phyloP scores from a whole-genome alignment of 129 eudicot genomes.

The Centrapalus pauciflorus region DNA sequence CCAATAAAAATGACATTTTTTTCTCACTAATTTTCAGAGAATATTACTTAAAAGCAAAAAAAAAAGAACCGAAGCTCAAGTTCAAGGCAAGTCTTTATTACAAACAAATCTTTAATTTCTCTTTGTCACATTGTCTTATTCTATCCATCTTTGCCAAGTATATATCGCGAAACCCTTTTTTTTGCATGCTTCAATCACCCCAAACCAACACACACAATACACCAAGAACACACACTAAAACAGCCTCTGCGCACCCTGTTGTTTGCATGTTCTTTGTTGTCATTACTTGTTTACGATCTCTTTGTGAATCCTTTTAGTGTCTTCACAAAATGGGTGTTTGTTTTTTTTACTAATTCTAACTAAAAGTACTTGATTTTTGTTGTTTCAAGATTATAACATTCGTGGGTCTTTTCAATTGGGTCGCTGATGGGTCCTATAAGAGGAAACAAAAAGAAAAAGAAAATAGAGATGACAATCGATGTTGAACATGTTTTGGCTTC shows the following conservation, averaged over 20 bases:
- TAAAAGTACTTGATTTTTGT: slow-evolving; percentile 19
- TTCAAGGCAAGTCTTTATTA: slow-evolving; percentile 3
- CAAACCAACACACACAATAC: slow-evolving; percentile 21
- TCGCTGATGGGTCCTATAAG: slow-evolving; percentile 62
- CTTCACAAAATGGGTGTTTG: slow-evolving; percentile 31
- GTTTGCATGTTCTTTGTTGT: slow-evolving; percentile 27
- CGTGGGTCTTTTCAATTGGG: slow-evolving; percentile 44
- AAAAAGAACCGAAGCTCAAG: neutral
- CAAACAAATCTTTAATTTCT: slow-evolving; percentile 3
- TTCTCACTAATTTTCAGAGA: neutral
- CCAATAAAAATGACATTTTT: neutral
- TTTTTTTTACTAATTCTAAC: slow-evolving; percentile 16
- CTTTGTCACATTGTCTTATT: slow-evolving; percentile 17
- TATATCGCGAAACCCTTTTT: slow-evolving; percentile 25
- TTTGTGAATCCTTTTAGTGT: slow-evolving; percentile 7
- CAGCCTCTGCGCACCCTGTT: slow-evolving; percentile 11
- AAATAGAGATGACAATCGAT: slow-evolving; percentile 39
- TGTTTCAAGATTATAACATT: slow-evolving; percentile 28
- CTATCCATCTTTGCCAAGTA: slow-evolving; percentile 21
- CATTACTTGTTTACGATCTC: slow-evolving; percentile 28
- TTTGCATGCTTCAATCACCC: slow-evolving; percentile 41
- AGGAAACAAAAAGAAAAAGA: slow-evolving; percentile 65
- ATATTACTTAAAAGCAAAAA: neutral
- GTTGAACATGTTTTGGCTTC: slow-evolving; percentile 27
- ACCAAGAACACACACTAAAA: slow-evolving; percentile 14